Evolutionary conservation across 306 rosid species (phyloP), one percentile per base, ranked within the genome.

Genomic region (Vicia villosa): DNA sequence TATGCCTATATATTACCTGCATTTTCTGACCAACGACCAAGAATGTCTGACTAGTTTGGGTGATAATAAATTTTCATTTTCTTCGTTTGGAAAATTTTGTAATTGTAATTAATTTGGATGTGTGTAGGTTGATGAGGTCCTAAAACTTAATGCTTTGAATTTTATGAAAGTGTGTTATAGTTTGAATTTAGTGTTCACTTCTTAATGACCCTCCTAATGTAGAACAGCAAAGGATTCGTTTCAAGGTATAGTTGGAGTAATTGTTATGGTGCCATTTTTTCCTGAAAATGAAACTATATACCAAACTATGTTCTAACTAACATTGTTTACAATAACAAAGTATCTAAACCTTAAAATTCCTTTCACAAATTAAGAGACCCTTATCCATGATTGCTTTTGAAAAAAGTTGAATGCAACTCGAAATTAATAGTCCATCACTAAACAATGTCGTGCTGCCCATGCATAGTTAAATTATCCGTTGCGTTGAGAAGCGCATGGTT

Each of bases 1-100:
- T 34, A 34, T 43, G 45, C n/a, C 78, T 42, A 47, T 68, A 71
- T 74, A 66, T 71, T 75, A 67, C 83, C 86, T 78, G 83, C 86
- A 75, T 79, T 83, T 83, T 63, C 72, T 79, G 86, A 83, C 86
- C 77, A 66, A 64, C 79, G 74, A 77, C 75, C 65, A 17, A 51
- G 19, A 69, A 69, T 75, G 74, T 62, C 40, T 72, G 77, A 73
- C 73, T 47, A 62, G 21, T 36, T 46, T 45, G 30, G 63, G 10
- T 63, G 28, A 19, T 57, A 19, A 28, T 54, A 12, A 1, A 30
- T 57, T 65, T 60, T 54, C 68, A 9, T 49, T 46, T 42, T 42
- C 46, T 46, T 69, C 6, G 20, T 24, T 36, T 47, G 36, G 17
- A 47, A 15, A 78, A 40, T 16, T 28, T 10, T 28, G 10, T 5